Evolutionary conservation across 352 stramenopile species (phyloP).

Genomic region (Pythium phragmiticola): DNA sequence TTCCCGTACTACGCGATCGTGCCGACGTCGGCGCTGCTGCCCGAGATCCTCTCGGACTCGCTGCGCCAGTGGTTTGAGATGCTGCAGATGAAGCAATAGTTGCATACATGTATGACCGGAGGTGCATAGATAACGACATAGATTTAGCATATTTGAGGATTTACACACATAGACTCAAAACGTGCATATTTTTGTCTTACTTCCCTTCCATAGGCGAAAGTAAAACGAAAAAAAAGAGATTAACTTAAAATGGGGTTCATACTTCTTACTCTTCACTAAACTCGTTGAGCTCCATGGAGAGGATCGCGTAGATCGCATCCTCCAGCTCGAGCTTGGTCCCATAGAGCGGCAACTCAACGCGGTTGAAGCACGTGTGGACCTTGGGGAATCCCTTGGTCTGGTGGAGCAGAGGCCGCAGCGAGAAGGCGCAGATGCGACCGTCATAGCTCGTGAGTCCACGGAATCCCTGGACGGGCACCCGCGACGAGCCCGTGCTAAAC

Average conservation of each 20-base stretch:
- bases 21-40: slow-evolving; percentile 93
- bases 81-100: slow-evolving; percentile 64
- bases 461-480: slow-evolving; percentile 86
- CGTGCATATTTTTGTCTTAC: not conserved
- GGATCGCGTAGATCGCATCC: slow-evolving; percentile 92
- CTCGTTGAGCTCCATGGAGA: slow-evolving; percentile 96
- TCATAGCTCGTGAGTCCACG: slow-evolving; percentile 81
- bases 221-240: not conserved
- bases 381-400: slow-evolving; percentile 70
- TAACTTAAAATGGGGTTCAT: not conserved
- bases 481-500: slow-evolving; percentile 83
- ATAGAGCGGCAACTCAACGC: slow-evolving; percentile 79
- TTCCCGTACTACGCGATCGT: slow-evolving; percentile 99
- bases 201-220: not conserved
- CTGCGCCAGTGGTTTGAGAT: slow-evolving; percentile 99
- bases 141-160: not conserved
- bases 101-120: not conserved
- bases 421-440: slow-evolving; percentile 75
- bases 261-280: slow-evolving; percentile 84
- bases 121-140: slow-evolving; percentile 17
- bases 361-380: slow-evolving; percentile 86
- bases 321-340: slow-evolving; percentile 89
- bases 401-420: slow-evolving; percentile 51
- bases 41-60: slow-evolving; percentile 98
- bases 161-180: not conserved